Evolutionary conservation across 192 early-diverging fungal genomes (phyloP), one percentile per base, ranked within the genome.

Genomic region (Coemansia sp.): DNA sequence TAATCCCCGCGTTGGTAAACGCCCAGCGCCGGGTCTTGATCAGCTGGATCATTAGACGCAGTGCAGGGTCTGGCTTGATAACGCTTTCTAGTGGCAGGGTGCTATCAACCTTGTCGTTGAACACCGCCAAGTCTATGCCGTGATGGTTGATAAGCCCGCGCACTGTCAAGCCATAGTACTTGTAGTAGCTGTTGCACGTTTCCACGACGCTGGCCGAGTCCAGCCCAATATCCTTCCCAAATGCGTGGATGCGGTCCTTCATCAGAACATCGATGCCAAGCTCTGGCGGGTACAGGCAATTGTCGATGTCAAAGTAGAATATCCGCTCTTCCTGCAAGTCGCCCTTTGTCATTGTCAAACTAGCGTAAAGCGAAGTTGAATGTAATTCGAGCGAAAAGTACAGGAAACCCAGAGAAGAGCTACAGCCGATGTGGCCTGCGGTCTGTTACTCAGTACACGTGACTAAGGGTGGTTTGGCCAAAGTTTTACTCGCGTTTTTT

Each of bases 301-400:
- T 91, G 70, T 93, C 91, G 36, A 89, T 88, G 58, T 93, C 91
- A 61, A 91, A 89, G 74, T 89, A 91, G 54, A 91, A 87, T 39
- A 91, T 65, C 4, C 52, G 68, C 26, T 53, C 43, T n/a, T 19
- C 5, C 32, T 6, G 32, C 24, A 24, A 6, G 39, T 53, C 10
- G 36, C 17, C 58, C 58, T 62, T 70, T 7, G 24, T 29, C 38
- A 52, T 36, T 62, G 27, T 18, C 10, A 37, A 38, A 18, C 14
- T 34, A 33, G 27, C 12, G n/a, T 8, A 18, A 56, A 35, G 29
- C 29, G 29, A 32, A 32, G n/a, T n/a, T n/a, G n/a, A n/a, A n/a
- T n/a, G n/a, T 5, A 22, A 24, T 26, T n/a, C n/a, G n/a, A 26
- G 43, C 22, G 11, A 39, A 33, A 9, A 39, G 8, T 39, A 21